Evolutionary conservation across 2,329 filamentous ascomycete genomes (phyloP), one percentile per base, ranked within the genome.

Genomic region (Trichoderma aggressivum): DNA sequence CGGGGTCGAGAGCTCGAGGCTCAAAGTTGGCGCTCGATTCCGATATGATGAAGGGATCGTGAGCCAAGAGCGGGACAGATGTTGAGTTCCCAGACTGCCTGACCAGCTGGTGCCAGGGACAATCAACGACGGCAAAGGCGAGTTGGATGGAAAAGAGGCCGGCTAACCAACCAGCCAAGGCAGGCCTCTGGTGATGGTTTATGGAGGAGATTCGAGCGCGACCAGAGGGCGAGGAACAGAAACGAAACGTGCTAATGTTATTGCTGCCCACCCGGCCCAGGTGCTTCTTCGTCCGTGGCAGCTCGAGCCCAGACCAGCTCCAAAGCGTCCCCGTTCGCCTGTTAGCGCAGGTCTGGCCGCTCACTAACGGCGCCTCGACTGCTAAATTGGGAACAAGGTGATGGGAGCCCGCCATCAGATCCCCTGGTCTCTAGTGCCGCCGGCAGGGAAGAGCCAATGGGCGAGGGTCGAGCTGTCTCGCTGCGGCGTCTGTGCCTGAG

Each of bases 311-410:
- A 63, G 65, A 61, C 65, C 65, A 69, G n/a, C 60, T 70, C 50
- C 47, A 71, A 59, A 68, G 39, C 64, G 56, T 67, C 59, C 55
- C 59, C 59, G 39, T 55, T 32, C 26, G 58, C 43, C 53, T 50
- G 61, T 50, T 62, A 62, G 67, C 67, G 67, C 58, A 62, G 64
- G 64, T 56, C 56, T 71, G 62, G 70, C 70, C 70, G 64, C 64
- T 61, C 69, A 58, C 70, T 71, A 71, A 71, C 36, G 70, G 64
- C 70, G 64, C 43, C 69, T 71, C 64, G 63, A 70, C 70, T 71
- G 70, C 70, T 71, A 71, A 71, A 71, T 71, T 71, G 59, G 70
- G 70, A 71, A 71, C 64, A 55, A 50, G n/a, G 43, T 43, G 60
- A 71, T 71, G 69, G 53, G 61, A 71, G 55, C 47, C 69, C 50